A percentile compares a stretch with the other conserved stretches of the same genome.
These are phyloP conservation scores for Ogataea paradorogensis DNA, from an alignment of 805 yeast species.

Conservation along the genomic window DNA sequence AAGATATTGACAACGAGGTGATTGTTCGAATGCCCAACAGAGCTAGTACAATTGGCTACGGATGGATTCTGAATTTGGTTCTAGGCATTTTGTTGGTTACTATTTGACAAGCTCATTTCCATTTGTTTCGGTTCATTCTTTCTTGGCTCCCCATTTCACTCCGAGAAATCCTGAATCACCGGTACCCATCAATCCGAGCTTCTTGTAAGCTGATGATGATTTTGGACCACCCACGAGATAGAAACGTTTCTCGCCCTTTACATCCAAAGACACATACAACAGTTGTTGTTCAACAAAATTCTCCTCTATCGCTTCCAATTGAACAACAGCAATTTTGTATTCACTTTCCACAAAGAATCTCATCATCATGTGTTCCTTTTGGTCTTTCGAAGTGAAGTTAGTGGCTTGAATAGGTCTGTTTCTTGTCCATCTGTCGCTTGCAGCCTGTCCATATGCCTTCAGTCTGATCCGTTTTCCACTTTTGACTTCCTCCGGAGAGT, in stretches of 20 bases:
- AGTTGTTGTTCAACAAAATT: conserved; percentile 66
- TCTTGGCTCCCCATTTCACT: conserved; percentile 82
- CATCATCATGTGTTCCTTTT: conserved; percentile 79
- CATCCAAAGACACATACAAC: conserved; percentile 70
- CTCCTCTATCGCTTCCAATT: conserved; percentile 75
- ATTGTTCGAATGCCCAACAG: not conserved
- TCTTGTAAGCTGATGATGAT: conserved; percentile 41
- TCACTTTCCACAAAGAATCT: conserved; percentile 82
- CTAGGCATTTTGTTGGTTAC: not conserved
- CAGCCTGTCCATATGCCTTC: conserved; percentile 76
- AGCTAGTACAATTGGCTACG: not conserved
- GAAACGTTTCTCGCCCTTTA: conserved; percentile 64
- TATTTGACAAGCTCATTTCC: conserved; percentile 5
- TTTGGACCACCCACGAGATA: conserved; percentile 65
- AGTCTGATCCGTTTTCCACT: conserved; percentile 48
- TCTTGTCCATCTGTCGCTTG: conserved; percentile 78
- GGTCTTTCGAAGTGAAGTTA: conserved; percentile 61
- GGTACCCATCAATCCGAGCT: conserved; percentile 39
- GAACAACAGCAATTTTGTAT: conserved; percentile 62
- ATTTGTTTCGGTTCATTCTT: conserved; percentile 32
- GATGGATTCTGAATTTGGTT: conserved; percentile 1
- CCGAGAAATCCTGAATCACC: conserved; percentile 67
- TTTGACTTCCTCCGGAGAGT: conserved; percentile 39
- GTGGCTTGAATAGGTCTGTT: conserved; percentile 80
- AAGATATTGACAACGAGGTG: conserved; percentile 14